Base-by-base conservation (phyloP, 331 rosid species). In the Rosa hybrid region DNA sequence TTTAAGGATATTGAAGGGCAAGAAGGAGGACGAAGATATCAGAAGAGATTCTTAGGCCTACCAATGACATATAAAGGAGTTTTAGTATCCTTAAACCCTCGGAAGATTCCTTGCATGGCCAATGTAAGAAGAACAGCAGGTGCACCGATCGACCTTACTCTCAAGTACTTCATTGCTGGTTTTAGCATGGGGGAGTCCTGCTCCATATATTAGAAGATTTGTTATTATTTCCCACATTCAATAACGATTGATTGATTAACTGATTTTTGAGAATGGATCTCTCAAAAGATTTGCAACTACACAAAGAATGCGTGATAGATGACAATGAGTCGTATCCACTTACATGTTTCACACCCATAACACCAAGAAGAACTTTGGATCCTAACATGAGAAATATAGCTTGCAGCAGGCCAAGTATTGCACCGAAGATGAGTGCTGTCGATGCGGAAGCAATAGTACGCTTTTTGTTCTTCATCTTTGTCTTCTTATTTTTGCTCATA, bases 51-150 rank as follows among this genome's bases (percentile, higher is more conserved):
- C 45, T 25, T 23, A n/a, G 6, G 49, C 81, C 1, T 30, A 30
- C 99, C 84, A 71, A 93, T 91, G 85, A 93, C 97, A 85, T 88
- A 96, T 83, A 96, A 82, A 78, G 99, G 99, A 80, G 99, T 96
- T 77, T 80, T 96, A 20, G 99, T 91, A 87, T 96, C 99, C 86
- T 92, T 96, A 81, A 96, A 91, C 38, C 99, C 99, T 87, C 99
- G 75, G 80, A 91, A 96, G 79, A 96, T 92, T 80, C 99, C 99
- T 89, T 96, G 99, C 97, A 96, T 96, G 56, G 99, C 99, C 80
- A 96, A 84, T 34, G 98, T 90, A 21, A 96, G 97, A 89, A 96
- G 99, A 82, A 93, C 94, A 18, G 99, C 99, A 45, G 99, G 99
- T 76, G 99, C 98, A 77, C 99, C 99, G 51, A 96, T 83, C 44